These are phyloP conservation scores for Suillus weaverae DNA, from an alignment of 768 basidiomycete genomes.

Conservation along the genomic window DNA sequence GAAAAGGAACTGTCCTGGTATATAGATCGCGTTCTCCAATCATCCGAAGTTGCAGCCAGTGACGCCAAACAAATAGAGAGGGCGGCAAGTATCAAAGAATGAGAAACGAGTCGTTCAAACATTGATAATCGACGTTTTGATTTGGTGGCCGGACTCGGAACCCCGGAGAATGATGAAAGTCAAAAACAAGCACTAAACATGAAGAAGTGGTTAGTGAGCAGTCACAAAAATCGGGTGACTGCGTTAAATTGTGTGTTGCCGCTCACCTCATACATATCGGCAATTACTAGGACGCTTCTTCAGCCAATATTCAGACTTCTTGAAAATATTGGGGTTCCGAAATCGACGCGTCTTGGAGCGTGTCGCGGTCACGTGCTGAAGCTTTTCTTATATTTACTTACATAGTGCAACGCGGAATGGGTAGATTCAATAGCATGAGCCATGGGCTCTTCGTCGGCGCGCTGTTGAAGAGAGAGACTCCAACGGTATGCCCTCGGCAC, in stretches of 20 bases:
- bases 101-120: neutral
- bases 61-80: constrained; percentile 12
- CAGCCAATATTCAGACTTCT: neutral
- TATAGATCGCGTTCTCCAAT: constrained; percentile 54
- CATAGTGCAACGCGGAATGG: neutral
- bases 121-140: neutral
- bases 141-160: neutral
- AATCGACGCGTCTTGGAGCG: constrained; percentile 9
- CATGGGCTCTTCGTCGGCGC: neutral
- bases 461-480: too few relatives aligned
- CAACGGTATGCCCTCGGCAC: too few relatives aligned
- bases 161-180: neutral
- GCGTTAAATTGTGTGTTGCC: constrained; percentile 19
- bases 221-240: constrained; percentile 4
- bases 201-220: constrained; percentile 1
- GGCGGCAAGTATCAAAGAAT: constrained; percentile 6
- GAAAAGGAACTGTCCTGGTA: constrained; percentile 43
- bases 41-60: constrained; percentile 41
- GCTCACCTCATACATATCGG: constrained; percentile 20
- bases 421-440: neutral
- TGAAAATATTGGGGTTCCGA: neutral
- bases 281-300: constrained; percentile 12
- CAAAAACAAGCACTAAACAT: constrained; percentile 1
- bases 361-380: constrained; percentile 27
- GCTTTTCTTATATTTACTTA: neutral